These are phyloP conservation scores for Picochlorum costavermella DNA, from an alignment of 139 green algal species.

Conservation along the genomic window DNA sequence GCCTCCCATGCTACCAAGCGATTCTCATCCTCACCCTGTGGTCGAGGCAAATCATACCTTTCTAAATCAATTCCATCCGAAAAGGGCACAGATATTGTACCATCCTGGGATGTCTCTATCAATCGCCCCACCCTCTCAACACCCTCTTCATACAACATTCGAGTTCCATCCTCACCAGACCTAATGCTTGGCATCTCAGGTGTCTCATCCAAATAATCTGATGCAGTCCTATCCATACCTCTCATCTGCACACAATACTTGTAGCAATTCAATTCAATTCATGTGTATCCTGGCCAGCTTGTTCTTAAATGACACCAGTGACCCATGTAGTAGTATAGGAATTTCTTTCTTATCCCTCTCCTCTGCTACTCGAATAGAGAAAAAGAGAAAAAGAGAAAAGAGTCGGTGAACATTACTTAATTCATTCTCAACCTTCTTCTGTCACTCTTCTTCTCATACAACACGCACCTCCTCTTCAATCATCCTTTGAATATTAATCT, in stretches of 20 bases:
- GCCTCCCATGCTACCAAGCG: conserved; percentile 47
- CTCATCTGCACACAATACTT: conserved; percentile 25
- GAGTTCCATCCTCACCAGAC: background rate
- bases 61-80: conserved; percentile 53
- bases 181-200: conserved; percentile 35
- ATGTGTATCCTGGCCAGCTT: too few relatives aligned
- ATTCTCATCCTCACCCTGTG: conserved; percentile 17
- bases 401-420: too few relatives aligned
- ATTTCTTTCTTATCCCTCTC: too few relatives aligned
- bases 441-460: too few relatives aligned
- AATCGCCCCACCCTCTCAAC: conserved; percentile 10
- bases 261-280: too few relatives aligned
- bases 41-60: conserved; percentile 54
- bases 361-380: background rate
- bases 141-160: conserved; percentile 44
- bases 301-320: too few relatives aligned
- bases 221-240: conserved; percentile 41
- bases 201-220: conserved; percentile 65
- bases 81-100: conserved; percentile 8
- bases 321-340: too few relatives aligned
- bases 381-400: background rate
- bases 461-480: conserved; percentile 65
- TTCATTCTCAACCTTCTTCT: too few relatives aligned
- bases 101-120: too few relatives aligned
- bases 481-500: conserved; percentile 43